These are phyloP conservation scores for Amanita inopinata DNA, from an alignment of 768 basidiomycete species.

Conservation along the genomic window DNA sequence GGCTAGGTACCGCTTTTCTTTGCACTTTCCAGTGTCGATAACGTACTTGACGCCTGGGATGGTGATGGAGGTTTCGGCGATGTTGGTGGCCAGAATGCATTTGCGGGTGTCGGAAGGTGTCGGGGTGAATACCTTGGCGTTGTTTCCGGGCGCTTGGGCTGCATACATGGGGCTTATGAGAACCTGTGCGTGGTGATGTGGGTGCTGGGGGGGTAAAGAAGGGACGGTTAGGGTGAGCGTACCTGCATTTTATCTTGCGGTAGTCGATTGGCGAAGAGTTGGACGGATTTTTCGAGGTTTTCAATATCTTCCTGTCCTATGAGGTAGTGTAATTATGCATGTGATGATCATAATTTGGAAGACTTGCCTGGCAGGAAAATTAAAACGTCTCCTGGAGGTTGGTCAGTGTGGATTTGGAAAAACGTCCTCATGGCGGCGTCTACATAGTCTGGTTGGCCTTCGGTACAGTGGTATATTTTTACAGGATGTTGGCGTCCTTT, in stretches of 20 bases:
- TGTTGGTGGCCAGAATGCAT: conserved; percentile 94
- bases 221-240: background rate
- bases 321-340: background rate
- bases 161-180: conserved; percentile 78
- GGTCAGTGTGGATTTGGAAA: conserved; percentile 84
- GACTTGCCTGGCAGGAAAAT: conserved; percentile 80
- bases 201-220: background rate
- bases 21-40: conserved; percentile 92
- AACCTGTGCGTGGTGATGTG: conserved; percentile 40
- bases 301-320: conserved; percentile 96
- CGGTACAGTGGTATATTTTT: conserved; percentile 66
- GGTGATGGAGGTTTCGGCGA: conserved; percentile 96
- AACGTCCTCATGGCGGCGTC: conserved; percentile 88
- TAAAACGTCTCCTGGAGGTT: conserved; percentile 78
- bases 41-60: conserved; percentile 95
- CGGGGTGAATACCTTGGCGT: conserved; percentile 66
- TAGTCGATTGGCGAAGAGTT: conserved; percentile 56
- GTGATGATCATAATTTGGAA: background rate
- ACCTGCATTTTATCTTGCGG: conserved; percentile 49
- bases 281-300: conserved; percentile 66
- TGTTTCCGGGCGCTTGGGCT: conserved; percentile 67
- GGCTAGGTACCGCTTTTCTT: conserved; percentile 84
- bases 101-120: conserved; percentile 67
- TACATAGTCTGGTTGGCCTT: conserved; percentile 73
- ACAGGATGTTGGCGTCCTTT: conserved; percentile 93